Evolutionary conservation across 192 early-diverging fungal species (phyloP), one percentile per base, ranked within the genome.

Genomic region (Coemansia sp.): DNA sequence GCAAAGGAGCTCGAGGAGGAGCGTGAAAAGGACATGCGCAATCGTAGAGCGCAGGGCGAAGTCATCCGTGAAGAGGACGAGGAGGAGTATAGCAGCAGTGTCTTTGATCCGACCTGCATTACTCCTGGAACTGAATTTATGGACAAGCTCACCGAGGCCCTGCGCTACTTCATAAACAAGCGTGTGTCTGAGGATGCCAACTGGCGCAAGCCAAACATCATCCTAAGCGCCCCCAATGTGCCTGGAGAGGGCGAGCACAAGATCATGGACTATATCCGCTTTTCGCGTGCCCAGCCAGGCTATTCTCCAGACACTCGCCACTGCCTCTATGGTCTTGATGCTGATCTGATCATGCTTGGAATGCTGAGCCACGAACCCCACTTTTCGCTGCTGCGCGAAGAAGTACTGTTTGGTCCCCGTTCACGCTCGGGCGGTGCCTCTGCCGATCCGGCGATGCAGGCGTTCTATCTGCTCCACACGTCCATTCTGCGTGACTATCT

Each of bases 191-290:
- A 92, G 65, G 92, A 98, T 60, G 87, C 92, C 14, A 88, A 88
- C 65, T 99, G 97, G 97, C 86, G 86, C 70, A 83, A 90, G 61
- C 88, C 95, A 38, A 89, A 95, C 80, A 88, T 99, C 43, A 87
- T 99, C 58, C 85, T 99, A 5, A 97, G 95, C 35, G 97, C 94
- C 29, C 94, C 92, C 38, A 91, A 90, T 48, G 94, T 97, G 0
- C 95, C 95, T 15, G 97, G 97, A 54, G 97, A 99, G 79, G 97
- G 97, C 54, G 97, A 99, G 81, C 97, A 99, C 85, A 99, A 99
- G 76, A 97, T 99, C 63, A 98, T 99, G 97, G 97, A 99, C 75
- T 99, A 90, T 62, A 95, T 99, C 61, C 91, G 97, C 41, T 83
- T 90, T 22, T 82, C 90, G 35, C 90, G 93, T 40, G 88, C 87